Percentiles rank a stretch among this genome's conserved stretches.
Conservation (phyloP, 1,284 basidiomycete genomes). For the Termitomyces sp. region DNA sequence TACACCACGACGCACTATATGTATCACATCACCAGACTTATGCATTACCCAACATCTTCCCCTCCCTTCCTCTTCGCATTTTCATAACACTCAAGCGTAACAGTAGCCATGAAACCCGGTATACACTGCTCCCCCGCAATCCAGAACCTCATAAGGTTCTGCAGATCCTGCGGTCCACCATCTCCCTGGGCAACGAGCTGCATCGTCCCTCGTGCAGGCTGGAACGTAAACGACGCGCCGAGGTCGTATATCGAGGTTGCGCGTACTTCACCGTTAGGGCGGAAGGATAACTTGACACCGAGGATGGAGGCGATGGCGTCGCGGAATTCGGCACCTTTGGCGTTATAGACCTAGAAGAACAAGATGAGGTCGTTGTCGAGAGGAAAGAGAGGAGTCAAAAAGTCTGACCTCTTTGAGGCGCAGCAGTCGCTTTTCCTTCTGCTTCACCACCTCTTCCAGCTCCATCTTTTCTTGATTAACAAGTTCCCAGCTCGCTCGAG, state of each 20-base stretch:
- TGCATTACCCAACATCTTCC: not conserved
- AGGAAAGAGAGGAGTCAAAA: not conserved
- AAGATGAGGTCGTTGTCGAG: not conserved
- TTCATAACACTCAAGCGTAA: constrained; percentile 73
- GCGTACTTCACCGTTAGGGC: constrained; percentile 77
- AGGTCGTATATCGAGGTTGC: constrained; percentile 80
- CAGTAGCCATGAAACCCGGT: constrained; percentile 69
- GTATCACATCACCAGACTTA: not conserved
- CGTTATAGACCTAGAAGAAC: constrained; percentile 50
- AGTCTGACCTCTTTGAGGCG: constrained; percentile 63
- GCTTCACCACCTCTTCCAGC: constrained; percentile 53
- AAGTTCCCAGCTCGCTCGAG: constrained; percentile 66
- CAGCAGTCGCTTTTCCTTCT: constrained; percentile 72
- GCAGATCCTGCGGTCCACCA: constrained; percentile 62
- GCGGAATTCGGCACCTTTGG: constrained; percentile 77
- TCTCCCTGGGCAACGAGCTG: constrained; percentile 67
- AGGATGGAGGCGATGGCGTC: constrained; percentile 77
- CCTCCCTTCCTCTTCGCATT: constrained; percentile 32
- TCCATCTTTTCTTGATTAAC: constrained; percentile 56
- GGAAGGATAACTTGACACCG: constrained; percentile 81
- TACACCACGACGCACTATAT: not conserved
- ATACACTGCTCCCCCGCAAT: constrained; percentile 68
- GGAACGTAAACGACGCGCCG: constrained; percentile 66
- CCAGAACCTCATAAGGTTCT: constrained; percentile 67
- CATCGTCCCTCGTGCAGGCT: constrained; percentile 56